Evolutionary conservation across 108 stramenopile species (phyloP).

Genomic region (Fistulifera solaris): DNA sequence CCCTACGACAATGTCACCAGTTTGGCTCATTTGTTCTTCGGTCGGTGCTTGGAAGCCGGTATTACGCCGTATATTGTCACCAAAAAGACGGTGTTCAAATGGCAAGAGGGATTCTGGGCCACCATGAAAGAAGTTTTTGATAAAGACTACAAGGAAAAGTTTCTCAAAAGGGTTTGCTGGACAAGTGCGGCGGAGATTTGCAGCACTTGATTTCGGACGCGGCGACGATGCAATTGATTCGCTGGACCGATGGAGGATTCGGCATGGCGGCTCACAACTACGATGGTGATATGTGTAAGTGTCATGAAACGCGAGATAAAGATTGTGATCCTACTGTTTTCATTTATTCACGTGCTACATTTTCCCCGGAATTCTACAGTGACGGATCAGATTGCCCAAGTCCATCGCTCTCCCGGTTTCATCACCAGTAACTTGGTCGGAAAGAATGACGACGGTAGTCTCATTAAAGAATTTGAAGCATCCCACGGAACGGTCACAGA

Average conservation of each 20-base stretch:
- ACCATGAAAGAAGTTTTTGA: slow-evolving; percentile 92
- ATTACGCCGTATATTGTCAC: slow-evolving; percentile 96
- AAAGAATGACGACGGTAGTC: slow-evolving; percentile 76
- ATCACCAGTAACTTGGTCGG: slow-evolving; percentile 95
- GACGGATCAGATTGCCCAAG: slow-evolving; percentile 96
- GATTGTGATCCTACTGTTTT: neutral
- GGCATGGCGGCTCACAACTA: slow-evolving; percentile 98
- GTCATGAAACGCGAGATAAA: neutral
- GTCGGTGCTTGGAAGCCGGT: slow-evolving; percentile 77
- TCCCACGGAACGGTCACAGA: slow-evolving; percentile 96
- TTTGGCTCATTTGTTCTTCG: slow-evolving; percentile 90
- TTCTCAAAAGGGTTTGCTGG: slow-evolving; percentile 76
- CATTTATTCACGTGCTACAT: slow-evolving; percentile 1
- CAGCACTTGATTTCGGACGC: slow-evolving; percentile 95
- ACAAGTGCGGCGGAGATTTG: slow-evolving; percentile 83
- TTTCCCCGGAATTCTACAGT: slow-evolving; percentile 38
- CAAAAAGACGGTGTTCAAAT: slow-evolving; percentile 99
- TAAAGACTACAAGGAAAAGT: slow-evolving; percentile 76
- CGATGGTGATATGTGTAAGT: slow-evolving; percentile 71
- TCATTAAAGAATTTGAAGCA: slow-evolving; percentile 94
- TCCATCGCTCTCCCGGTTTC: slow-evolving; percentile 96
- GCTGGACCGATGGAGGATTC: slow-evolving; percentile 96
- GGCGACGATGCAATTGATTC: slow-evolving; percentile 96
- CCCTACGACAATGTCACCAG: slow-evolving; percentile 92
- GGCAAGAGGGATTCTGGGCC: slow-evolving; percentile 97